Conservation (phyloP, 2,329 filamentous ascomycete species). For the Sphaerulina vaccinii region DNA sequence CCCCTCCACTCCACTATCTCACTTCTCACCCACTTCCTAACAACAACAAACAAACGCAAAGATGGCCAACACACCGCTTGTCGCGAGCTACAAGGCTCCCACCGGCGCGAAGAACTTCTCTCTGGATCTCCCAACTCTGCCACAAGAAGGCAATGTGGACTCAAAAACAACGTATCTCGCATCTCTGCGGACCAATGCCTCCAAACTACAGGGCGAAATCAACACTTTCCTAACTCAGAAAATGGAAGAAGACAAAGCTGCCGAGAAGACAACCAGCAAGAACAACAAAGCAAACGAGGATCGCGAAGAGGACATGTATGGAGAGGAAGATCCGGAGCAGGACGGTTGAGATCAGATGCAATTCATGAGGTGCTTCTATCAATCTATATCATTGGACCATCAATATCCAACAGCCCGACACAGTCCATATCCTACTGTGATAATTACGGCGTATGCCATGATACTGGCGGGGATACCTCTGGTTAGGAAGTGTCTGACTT, state of each 20-base stretch:
- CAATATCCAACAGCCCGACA: conserved; percentile 75
- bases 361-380: too few relatives aligned
- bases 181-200: conserved; percentile 57
- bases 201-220: conserved; percentile 62
- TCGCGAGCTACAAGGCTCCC: conserved; percentile 31
- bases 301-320: conserved; percentile 70
- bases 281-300: conserved; percentile 36
- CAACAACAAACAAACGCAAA: not conserved
- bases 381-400: conserved; percentile 36
- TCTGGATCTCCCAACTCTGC: conserved; percentile 22
- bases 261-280: conserved; percentile 36
- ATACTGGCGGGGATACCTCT: conserved; percentile 87
- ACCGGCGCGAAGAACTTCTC: conserved; percentile 28
- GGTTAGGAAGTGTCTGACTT: conserved; percentile 91
- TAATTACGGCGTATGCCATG: conserved; percentile 74
- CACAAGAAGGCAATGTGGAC: conserved; percentile 30
- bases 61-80: conserved; percentile 1
- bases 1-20: not conserved
- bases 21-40: not conserved
- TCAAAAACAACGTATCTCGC: conserved; percentile 61
- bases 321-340: conserved; percentile 73
- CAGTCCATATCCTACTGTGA: conserved; percentile 85
- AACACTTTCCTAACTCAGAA: conserved; percentile 70
- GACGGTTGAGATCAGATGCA: conserved; percentile 20
- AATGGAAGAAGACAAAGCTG: conserved; percentile 70